Evolutionary conservation across 2,329 filamentous ascomycete genomes (phyloP).

Genomic region (Beauveria medogensis): DNA sequence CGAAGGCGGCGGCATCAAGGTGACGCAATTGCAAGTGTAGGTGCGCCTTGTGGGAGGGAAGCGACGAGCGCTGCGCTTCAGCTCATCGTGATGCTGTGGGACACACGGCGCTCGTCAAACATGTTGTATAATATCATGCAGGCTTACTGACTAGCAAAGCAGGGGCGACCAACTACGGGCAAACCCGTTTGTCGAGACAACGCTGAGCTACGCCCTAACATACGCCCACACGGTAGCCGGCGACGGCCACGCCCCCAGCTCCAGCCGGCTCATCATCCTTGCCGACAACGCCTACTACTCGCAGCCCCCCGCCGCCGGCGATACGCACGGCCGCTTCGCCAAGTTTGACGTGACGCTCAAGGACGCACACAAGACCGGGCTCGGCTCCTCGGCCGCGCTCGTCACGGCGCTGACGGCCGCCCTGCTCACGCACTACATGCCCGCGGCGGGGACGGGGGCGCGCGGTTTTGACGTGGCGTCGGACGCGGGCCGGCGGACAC

Average conservation of each 20-base stretch:
- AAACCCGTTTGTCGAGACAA: slow-evolving; percentile 90
- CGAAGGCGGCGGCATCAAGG: slow-evolving; percentile 69
- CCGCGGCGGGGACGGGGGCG: slow-evolving; percentile 20
- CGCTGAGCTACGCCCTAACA: slow-evolving; percentile 77
- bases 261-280: slow-evolving; percentile 74
- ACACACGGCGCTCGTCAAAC: not conserved
- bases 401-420: slow-evolving; percentile 80
- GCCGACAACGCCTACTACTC: slow-evolving; percentile 98
- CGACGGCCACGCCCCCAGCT: slow-evolving; percentile 46
- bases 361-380: slow-evolving; percentile 86
- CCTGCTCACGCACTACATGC: slow-evolving; percentile 68
- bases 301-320: slow-evolving; percentile 28
- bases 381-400: slow-evolving; percentile 89
- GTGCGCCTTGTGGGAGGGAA: slow-evolving; percentile 25
- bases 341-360: slow-evolving; percentile 68
- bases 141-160: not conserved
- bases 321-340: slow-evolving; percentile 51
- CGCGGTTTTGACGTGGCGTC: slow-evolving; percentile 48
- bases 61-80: not conserved
- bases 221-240: slow-evolving; percentile 53
- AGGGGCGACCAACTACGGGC: slow-evolving; percentile 37
- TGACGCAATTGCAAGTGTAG: slow-evolving; percentile 73
- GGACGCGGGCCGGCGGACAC: slow-evolving; percentile 45
- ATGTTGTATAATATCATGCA: not conserved
- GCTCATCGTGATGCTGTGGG: slow-evolving; percentile 5